Evolutionary conservation across 2,329 filamentous ascomycete genomes (phyloP), one percentile per base, ranked within the genome.

Genomic region (Curvularia sp.): DNA sequence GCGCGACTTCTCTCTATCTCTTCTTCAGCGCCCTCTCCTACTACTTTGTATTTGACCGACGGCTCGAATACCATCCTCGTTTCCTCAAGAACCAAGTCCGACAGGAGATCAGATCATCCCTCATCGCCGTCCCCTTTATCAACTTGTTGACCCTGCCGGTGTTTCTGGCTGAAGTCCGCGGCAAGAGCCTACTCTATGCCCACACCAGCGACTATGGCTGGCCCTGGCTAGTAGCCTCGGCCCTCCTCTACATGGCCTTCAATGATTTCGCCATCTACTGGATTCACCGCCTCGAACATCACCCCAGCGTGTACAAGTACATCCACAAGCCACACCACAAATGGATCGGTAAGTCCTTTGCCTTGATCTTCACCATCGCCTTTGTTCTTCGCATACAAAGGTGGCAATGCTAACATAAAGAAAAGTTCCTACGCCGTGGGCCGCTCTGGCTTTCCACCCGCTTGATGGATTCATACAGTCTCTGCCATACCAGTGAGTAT

Each of bases 301-400:
- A 56, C 48, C 53, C 53, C 6, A 56, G 53, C 30, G 53, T 56
- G 1, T 56, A 56, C 53, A 56, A 56, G 19, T 56, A 56, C 41
- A 56, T 56, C 19, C 53, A 56, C 23, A 56, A 56, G 48, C 53
- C 53, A 45, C 53, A 56, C 39, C 53, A 56, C 41, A 56, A 56
- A 52, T 56, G 53, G 53, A 56, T 56, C 27, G 53, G 53, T 56
- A 51, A 25, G 53, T 56, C 13, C 18, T 21, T 23, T 4, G 10
- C 30, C 2, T 6, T 21, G 2, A 3, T 27, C 19, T 19, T 9
- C 28, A 21, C 19, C 3, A 7, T 13, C 12, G 7, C 23, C 13
- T 41, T 36, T 30, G 19, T 15, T 39, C 30, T 18, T 15, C 3
- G 23, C 28, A 18, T 10, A n/a, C 15, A 6, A 10, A 23, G 15